A percentile compares a stretch with the other conserved stretches of the same genome.
Evolutionary conservation across 768 basidiomycete species (phyloP).

Genomic region (Serendipita indica): DNA sequence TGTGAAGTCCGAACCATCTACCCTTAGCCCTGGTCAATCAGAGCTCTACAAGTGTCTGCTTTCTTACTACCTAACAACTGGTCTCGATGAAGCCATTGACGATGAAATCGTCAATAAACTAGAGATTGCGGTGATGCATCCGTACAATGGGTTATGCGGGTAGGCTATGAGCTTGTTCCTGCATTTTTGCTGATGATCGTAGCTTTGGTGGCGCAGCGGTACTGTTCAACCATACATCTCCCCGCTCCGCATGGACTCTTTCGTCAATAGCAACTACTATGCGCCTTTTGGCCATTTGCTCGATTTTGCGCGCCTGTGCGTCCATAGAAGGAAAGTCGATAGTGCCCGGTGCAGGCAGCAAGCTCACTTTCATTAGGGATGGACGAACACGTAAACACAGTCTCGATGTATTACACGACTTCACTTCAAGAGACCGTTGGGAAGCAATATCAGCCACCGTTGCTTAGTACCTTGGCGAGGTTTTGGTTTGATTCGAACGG

Average conservation of each 20-base stretch:
- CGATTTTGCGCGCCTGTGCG: conserved; percentile 55
- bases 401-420: conserved; percentile 67
- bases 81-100: conserved; percentile 57
- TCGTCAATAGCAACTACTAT: conserved; percentile 57
- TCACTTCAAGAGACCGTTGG: conserved; percentile 53
- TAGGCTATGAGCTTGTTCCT: too few relatives aligned
- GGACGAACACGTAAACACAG: conserved; percentile 51
- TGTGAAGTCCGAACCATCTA: too few relatives aligned
- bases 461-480: conserved; percentile 53
- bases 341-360: background rate
- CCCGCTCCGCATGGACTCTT: conserved; percentile 50
- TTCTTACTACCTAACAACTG: conserved; percentile 50
- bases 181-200: conserved; percentile 14
- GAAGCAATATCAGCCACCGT: conserved; percentile 45
- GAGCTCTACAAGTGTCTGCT: conserved; percentile 47
- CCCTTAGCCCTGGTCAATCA: too few relatives aligned
- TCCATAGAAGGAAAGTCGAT: conserved; percentile 46
- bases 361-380: conserved; percentile 33
- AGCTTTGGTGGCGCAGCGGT: conserved; percentile 14
- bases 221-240: conserved; percentile 26
- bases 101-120: conserved; percentile 46
- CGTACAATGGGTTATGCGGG: too few relatives aligned
- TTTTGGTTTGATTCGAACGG: conserved; percentile 66
- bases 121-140: too few relatives aligned
- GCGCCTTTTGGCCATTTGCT: conserved; percentile 49